Percentiles rank a stretch among this genome's conserved stretches.
These are phyloP conservation scores for Ogataea thermomethanolica DNA, from an alignment of 805 yeast genomes.

Conservation along the genomic window DNA sequence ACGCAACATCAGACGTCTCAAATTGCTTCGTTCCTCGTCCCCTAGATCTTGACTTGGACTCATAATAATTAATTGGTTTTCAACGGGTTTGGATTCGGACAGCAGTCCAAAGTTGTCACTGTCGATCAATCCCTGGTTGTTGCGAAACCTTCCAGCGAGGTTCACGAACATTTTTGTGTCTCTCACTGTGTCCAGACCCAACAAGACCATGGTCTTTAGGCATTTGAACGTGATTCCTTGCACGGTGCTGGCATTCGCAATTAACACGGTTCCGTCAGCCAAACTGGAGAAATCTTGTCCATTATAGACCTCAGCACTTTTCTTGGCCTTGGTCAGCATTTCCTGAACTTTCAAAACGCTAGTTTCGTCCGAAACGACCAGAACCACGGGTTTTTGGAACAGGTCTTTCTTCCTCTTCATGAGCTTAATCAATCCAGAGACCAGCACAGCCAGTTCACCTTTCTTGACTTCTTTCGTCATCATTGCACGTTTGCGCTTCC, in stretches of 20 bases:
- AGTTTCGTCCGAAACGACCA: conserved; percentile 30
- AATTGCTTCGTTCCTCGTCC: conserved; percentile 29
- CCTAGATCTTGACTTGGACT: conserved; percentile 26
- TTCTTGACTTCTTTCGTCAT: conserved; percentile 18
- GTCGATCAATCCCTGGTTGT: conserved; percentile 17
- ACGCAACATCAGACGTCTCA: conserved; percentile 29
- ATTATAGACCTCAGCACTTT: conserved; percentile 13
- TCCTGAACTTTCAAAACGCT: conserved; percentile 17
- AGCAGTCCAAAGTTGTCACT: conserved; percentile 17
- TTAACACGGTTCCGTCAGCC: conserved; percentile 10
- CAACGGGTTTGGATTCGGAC: conserved; percentile 2
- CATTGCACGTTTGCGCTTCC: conserved; percentile 22
- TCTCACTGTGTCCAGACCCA: conserved; percentile 33
- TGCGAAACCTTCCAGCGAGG: conserved; percentile 29
- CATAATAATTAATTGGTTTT: conserved; percentile 17
- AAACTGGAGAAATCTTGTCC: not conserved
- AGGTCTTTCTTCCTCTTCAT: conserved; percentile 11
- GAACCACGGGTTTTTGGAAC: conserved; percentile 13
- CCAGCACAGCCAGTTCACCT: conserved; percentile 24
- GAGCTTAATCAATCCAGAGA: conserved; percentile 26
- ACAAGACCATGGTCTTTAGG: conserved; percentile 24
- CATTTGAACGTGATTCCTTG: conserved; percentile 29
- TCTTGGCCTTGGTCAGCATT: conserved; percentile 12
- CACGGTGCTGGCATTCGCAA: conserved; percentile 25
- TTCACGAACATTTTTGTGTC: conserved; percentile 20